Evolutionary conservation across 805 yeast species (phyloP).

Genomic region (Candida sakaeoensis): DNA sequence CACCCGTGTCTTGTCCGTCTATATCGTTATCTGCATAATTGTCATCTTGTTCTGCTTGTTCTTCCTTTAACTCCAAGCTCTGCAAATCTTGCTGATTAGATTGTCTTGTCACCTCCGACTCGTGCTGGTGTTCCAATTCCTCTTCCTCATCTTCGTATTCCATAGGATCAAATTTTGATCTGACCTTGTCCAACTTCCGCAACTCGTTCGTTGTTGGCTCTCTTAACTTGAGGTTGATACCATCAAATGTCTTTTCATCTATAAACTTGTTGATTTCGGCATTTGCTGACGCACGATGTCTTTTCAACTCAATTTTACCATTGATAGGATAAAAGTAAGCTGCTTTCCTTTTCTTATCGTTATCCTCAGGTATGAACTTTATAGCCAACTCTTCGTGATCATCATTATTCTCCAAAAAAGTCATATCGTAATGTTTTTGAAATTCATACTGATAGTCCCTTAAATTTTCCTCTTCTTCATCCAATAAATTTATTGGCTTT

Average conservation of each 20-base stretch:
- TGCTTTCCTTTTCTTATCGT: constrained; percentile 40
- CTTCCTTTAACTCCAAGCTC: constrained; percentile 32
- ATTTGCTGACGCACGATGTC: constrained; percentile 70
- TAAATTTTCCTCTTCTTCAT: constrained; percentile 41
- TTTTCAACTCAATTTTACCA: constrained; percentile 76
- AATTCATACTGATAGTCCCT: constrained; percentile 56
- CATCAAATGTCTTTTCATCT: constrained; percentile 56
- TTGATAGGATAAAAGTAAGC: constrained; percentile 77
- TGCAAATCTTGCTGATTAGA: constrained; percentile 1
- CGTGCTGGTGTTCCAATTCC: constrained; percentile 16
- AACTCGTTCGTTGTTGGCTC: constrained; percentile 72
- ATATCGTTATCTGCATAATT: constrained; percentile 1
- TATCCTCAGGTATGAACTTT: constrained; percentile 44
- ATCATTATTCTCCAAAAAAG: constrained; percentile 41
- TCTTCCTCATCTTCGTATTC: constrained; percentile 66
- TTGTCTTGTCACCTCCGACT: constrained; percentile 19
- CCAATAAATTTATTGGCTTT: constrained; percentile 38
- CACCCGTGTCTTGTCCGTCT: not conserved
- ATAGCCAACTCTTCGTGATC: constrained; percentile 66
- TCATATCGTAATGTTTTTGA: constrained; percentile 78
- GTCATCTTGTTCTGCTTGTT: constrained; percentile 18
- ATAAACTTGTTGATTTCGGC: constrained; percentile 51
- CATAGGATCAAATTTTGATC: constrained; percentile 76
- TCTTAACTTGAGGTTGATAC: constrained; percentile 57
- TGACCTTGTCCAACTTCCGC: constrained; percentile 58